phyloP scores from a whole-genome alignment of 441 rosid genomes.

The Populus hybrid region DNA sequence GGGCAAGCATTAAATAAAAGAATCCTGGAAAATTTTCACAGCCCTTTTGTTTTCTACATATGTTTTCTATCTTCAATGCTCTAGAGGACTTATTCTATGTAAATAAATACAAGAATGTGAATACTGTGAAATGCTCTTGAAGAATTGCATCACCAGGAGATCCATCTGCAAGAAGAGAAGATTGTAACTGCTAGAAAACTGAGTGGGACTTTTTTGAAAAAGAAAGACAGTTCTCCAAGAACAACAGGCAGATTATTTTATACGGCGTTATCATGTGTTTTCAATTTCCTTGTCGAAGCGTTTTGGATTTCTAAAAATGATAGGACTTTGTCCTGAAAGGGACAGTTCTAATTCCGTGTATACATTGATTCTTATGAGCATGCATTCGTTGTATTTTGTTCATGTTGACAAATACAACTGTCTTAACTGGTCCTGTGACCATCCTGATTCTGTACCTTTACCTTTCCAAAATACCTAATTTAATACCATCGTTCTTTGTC shows the following conservation, averaged over 20 bases:
- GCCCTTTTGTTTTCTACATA: neutral
- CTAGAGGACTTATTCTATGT: neutral
- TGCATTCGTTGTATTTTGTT: neutral
- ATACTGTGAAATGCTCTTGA: neutral
- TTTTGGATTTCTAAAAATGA: neutral
- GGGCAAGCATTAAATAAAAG: neutral
- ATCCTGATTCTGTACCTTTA: neutral
- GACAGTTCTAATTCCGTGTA: neutral
- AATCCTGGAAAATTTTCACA: neutral
- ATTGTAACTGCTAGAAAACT: neutral
- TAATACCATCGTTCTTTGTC: neutral
- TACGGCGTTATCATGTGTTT: neutral
- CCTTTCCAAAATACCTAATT: neutral
- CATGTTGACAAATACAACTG: neutral
- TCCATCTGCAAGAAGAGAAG: slow-evolving; percentile 3
- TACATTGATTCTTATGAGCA: neutral
- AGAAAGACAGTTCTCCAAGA: neutral
- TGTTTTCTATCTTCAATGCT: neutral
- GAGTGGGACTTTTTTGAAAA: neutral
- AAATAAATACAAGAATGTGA: neutral
- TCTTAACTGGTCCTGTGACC: neutral
- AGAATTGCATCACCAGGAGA: neutral
- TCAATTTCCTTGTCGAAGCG: neutral
- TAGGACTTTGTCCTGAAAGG: neutral
- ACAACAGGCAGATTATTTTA: neutral